Evolutionary conservation across 768 basidiomycete genomes (phyloP).

Genomic region (Rhodosporidiobolus sp.): DNA sequence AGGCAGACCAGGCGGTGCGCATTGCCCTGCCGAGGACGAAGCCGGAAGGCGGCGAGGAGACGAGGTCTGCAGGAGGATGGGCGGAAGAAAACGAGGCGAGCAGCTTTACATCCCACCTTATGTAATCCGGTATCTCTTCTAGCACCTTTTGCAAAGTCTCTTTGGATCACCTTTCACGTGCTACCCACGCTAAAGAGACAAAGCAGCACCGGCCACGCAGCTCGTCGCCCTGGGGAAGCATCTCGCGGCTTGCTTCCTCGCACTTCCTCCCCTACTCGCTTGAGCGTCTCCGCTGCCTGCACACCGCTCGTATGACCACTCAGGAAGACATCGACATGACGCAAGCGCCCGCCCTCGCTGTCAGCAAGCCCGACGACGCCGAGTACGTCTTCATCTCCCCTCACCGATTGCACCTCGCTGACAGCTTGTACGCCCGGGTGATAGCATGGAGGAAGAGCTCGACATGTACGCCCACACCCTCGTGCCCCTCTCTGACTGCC

Average conservation of each 20-base stretch:
- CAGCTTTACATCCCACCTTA: background rate
- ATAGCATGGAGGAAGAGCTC: background rate
- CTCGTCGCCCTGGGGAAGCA: no score
- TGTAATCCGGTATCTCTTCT: background rate
- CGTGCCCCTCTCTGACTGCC: no score
- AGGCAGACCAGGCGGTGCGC: conserved; percentile 21
- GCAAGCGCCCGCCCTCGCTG: no score
- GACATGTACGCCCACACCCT: background rate
- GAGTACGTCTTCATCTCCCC: background rate
- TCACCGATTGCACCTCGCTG: background rate
- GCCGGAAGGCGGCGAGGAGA: conserved; percentile 13
- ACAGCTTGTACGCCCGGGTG: background rate
- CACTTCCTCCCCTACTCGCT: no score
- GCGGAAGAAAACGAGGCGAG: background rate
- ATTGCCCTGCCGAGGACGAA: conserved; percentile 40
- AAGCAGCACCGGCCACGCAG: no score
- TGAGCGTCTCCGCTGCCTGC: no score
- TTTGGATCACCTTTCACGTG: background rate
- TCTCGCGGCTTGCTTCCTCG: no score
- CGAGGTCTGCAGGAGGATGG: no score
- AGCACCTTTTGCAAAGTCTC: no score
- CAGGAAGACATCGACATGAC: no score
- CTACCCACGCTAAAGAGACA: background rate
- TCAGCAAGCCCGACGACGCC: background rate
- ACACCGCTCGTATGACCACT: no score